Conservation (phyloP, 2,329 filamentous ascomycete genomes). For the Ophiostoma fasciatum region DNA sequence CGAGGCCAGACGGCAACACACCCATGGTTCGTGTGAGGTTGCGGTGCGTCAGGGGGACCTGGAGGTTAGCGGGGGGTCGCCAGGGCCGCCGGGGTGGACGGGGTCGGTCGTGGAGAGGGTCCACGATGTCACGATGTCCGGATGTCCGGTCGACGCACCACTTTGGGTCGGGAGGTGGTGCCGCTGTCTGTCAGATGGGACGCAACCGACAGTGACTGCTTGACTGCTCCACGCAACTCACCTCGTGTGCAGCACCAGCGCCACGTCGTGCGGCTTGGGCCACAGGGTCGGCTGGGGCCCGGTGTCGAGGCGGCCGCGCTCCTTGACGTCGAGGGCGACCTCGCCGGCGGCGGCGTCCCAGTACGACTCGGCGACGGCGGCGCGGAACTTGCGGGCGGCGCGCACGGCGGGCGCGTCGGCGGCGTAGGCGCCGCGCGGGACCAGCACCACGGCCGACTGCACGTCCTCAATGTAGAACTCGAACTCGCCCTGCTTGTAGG, state of each 20-base stretch:
- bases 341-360: slow-evolving; percentile 51
- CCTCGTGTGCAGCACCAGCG: slow-evolving; percentile 68
- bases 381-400: slow-evolving; percentile 64
- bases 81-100: too few species aligned
- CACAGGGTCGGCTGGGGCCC: slow-evolving; percentile 23
- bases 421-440: slow-evolving; percentile 55
- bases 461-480: slow-evolving; percentile 87
- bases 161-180: slow-evolving; percentile 74
- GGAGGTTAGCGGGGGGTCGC: too few species aligned
- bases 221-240: slow-evolving; percentile 15
- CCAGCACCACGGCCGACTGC: slow-evolving; percentile 62
- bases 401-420: slow-evolving; percentile 56
- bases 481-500: slow-evolving; percentile 80
- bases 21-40: slow-evolving; percentile 73
- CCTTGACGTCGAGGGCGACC: slow-evolving; percentile 65
- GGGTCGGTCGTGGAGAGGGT: neutral
- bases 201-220: too few species aligned
- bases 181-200: too few species aligned
- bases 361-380: slow-evolving; percentile 77
- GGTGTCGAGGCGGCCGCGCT: slow-evolving; percentile 48
- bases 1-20: slow-evolving; percentile 19
- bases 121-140: too few species aligned
- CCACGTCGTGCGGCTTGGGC: slow-evolving; percentile 61
- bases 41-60: slow-evolving; percentile 64
- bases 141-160: too few species aligned